phyloP scores from a whole-genome alignment of 139 green algal genomes.

The Asterochloris sp. region DNA sequence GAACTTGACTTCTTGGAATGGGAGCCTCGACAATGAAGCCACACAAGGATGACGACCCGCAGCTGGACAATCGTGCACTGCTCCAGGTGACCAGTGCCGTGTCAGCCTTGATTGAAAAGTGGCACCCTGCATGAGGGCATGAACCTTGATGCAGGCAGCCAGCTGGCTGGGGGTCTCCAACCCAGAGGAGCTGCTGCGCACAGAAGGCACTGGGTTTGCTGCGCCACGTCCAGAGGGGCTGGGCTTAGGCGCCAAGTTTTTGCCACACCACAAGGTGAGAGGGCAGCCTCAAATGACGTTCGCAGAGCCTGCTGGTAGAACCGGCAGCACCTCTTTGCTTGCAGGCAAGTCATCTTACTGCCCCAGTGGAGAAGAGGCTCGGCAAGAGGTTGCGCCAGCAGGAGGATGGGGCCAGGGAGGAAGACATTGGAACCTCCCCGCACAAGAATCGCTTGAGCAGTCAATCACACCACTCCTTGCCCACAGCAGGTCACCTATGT shows the following conservation, averaged over 20 bases:
- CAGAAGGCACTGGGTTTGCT: background rate
- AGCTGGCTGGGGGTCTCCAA: constrained; percentile 6
- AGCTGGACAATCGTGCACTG: too few species aligned
- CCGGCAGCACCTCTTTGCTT: background rate
- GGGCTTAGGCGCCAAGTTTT: constrained; percentile 17
- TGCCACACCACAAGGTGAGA: constrained; percentile 19
- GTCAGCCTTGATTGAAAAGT: background rate
- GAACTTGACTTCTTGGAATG: too few species aligned
- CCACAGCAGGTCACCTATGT: background rate
- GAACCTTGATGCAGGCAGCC: background rate
- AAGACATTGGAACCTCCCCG: background rate
- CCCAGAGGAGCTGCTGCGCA: background rate
- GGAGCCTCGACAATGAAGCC: too few species aligned
- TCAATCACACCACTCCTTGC: background rate
- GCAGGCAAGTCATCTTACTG: constrained; percentile 10
- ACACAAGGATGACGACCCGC: too few species aligned
- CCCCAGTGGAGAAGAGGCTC: constrained; percentile 6
- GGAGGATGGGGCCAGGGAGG: background rate
- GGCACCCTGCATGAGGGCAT: background rate
- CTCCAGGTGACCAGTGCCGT: too few species aligned
- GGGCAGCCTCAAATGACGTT: background rate
- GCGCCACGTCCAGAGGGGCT: constrained; percentile 9
- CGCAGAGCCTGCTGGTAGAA: background rate
- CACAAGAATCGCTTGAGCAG: background rate
- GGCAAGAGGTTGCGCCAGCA: background rate